Percentiles rank a stretch among this genome's conserved stretches.
These are phyloP conservation scores for Bonia amplexicaulis DNA, from an alignment of 176 grass and related monocot species.

Conservation along the genomic window DNA sequence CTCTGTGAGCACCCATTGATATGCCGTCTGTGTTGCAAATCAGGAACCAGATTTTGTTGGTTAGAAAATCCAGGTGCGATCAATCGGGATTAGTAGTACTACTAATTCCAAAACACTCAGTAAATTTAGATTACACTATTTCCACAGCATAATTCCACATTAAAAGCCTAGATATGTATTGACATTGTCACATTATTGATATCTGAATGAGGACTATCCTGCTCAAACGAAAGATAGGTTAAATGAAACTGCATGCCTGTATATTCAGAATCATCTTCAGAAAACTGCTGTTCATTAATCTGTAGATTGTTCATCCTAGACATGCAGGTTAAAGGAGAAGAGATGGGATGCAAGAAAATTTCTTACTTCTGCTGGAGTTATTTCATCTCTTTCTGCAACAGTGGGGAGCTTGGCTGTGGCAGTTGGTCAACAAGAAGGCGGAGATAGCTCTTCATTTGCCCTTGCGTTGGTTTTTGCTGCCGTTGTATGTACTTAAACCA, in stretches of 20 bases:
- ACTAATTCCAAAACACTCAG: too few species aligned
- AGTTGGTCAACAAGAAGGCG: slow-evolving; percentile 78
- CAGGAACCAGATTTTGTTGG: not conserved
- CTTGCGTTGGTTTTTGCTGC: slow-evolving; percentile 82
- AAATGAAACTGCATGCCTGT: not conserved
- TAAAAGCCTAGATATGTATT: not conserved
- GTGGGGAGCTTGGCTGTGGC: slow-evolving; percentile 66
- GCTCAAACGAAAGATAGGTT: not conserved
- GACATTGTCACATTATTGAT: not conserved
- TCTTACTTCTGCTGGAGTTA: slow-evolving; percentile 73
- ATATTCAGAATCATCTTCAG: not conserved
- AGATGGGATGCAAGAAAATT: slow-evolving; percentile 89
- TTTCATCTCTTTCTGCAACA: slow-evolving; percentile 85
- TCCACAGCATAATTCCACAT: not conserved
- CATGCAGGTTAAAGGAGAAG: slow-evolving; percentile 99
- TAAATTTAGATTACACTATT: not conserved
- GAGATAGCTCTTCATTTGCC: slow-evolving; percentile 65
- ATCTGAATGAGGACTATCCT: not conserved
- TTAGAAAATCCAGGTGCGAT: not conserved
- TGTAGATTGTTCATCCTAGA: slow-evolving; percentile 68
- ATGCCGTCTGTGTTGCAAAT: not conserved
- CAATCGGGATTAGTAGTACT: not conserved
- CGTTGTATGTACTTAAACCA: slow-evolving; percentile 55
- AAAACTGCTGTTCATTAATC: slow-evolving; percentile 15
- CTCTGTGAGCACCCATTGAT: not conserved